These are phyloP conservation scores for Alternaria arborescens DNA, from an alignment of 2,329 filamentous ascomycete species.

Conservation along the genomic window DNA sequence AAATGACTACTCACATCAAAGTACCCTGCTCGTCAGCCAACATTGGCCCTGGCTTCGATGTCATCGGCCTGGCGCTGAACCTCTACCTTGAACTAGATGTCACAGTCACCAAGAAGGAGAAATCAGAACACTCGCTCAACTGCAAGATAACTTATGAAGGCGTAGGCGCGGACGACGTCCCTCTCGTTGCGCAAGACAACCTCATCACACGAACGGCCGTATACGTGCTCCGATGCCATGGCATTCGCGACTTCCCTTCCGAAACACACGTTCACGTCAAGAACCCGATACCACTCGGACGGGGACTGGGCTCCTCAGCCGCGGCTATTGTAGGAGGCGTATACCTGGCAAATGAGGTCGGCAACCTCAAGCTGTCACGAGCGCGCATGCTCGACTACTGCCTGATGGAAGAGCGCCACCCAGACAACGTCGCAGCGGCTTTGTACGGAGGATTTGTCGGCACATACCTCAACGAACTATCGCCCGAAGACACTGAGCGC, in stretches of 20 bases:
- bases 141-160: slow-evolving; percentile 93
- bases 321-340: slow-evolving; percentile 96
- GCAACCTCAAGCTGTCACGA: slow-evolving; percentile 77
- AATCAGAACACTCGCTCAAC: slow-evolving; percentile 72
- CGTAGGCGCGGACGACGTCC: slow-evolving; percentile 78
- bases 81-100: slow-evolving; percentile 92
- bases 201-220: slow-evolving; percentile 93
- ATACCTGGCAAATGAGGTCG: slow-evolving; percentile 89
- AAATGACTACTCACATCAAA: slow-evolving; percentile 67
- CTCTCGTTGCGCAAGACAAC: slow-evolving; percentile 84
- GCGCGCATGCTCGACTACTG: slow-evolving; percentile 93
- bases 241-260: slow-evolving; percentile 80
- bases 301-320: slow-evolving; percentile 93
- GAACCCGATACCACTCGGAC: slow-evolving; percentile 92
- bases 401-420: slow-evolving; percentile 82
- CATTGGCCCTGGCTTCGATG: slow-evolving; percentile 96
- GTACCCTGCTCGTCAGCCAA: slow-evolving; percentile 96
- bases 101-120: slow-evolving; percentile 67
- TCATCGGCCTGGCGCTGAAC: slow-evolving; percentile 92
- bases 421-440: slow-evolving; percentile 78
- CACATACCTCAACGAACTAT: slow-evolving; percentile 92
- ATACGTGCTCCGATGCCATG: slow-evolving; percentile 93
- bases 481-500: slow-evolving; percentile 85
- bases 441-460: slow-evolving; percentile 97
- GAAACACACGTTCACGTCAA: slow-evolving; percentile 92